Evolutionary conservation across 225 moss, liverwort and hornwort genomes (phyloP).

Genomic region (Takakia lepidozioides): DNA sequence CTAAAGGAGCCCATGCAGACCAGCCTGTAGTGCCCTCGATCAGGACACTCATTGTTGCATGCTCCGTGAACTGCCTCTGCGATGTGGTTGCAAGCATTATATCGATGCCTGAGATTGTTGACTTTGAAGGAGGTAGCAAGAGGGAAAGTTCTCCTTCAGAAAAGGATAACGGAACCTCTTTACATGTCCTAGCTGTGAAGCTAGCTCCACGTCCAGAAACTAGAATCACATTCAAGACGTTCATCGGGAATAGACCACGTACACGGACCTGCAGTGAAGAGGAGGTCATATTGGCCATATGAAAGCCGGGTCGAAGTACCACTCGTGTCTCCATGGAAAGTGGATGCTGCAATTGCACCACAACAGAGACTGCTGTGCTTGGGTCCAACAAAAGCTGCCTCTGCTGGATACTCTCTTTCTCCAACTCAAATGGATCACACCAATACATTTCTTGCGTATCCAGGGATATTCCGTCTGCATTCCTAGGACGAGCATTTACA

Average conservation of each 20-base stretch:
- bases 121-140: neutral
- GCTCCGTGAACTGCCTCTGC: constrained; percentile 6
- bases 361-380: constrained; percentile 7
- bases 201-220: constrained; percentile 4
- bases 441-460: constrained; percentile 4
- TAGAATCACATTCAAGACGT: constrained; percentile 2
- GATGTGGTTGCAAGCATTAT: constrained; percentile 10
- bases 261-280: constrained; percentile 6
- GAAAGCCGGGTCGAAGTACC: constrained; percentile 7
- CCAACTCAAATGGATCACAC: constrained; percentile 16
- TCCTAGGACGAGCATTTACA: neutral
- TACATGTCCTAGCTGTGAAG: neutral
- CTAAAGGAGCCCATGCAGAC: constrained; percentile 15
- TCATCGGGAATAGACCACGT: constrained; percentile 7
- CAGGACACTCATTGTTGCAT: constrained; percentile 8
- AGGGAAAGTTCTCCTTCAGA: constrained; percentile 9
- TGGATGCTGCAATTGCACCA: constrained; percentile 2
- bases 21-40: constrained; percentile 12
- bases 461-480: neutral
- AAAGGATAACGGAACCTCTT: neutral
- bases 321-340: neutral
- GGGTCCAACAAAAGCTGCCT: constrained; percentile 10
- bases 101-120: neutral
- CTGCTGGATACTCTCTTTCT: constrained; percentile 8
- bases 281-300: constrained; percentile 10